Evolutionary conservation across 352 stramenopile genomes (phyloP), one percentile per base, ranked within the genome.

Genomic region (Phytophthora lateralis): DNA sequence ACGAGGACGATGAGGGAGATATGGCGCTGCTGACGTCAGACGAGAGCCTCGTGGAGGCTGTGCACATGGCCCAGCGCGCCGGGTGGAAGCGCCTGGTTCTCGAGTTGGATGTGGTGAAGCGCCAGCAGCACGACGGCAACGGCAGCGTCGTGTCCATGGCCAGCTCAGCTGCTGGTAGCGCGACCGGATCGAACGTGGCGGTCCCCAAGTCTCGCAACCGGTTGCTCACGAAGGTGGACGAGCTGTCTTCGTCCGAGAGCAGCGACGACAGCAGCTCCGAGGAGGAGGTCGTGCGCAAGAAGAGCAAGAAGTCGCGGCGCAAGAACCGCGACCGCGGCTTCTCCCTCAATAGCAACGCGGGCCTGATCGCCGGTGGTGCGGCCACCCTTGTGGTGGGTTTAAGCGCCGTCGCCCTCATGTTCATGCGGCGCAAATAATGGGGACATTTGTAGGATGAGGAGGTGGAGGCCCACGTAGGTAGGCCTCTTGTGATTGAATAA

Each of bases 1-100:
- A 95, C 58, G 84, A 95, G 59, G 88, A 96, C 56, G 88, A 96
- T 44, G 88, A 96, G 57, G 88, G 88, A 12, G 88, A 96, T 61
- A 52, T 94, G 32, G 85, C 85, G 11, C 73, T 96, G 44, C 71
- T 96, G 39, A 94, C 83, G 37, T 89, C 85, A 6, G 85, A 96
- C 60, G 84, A 93, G 58, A 95, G 86, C 61, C 66, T 96, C 42
- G 61, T 93, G 14, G 88, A 96, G 48, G 88, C 88, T 29, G 88
- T 96, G 49, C 64, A 84, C 45, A 95, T 95, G 88, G 88, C 88
- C 47, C 90, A 90, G 53, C 82, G 85, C 18, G 80, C 76, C 4
- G 86, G 88, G 27, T 95, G 86, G 88, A 95, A 95, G 63, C 82
- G 83, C 20, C 83, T 96, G 44, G 70, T 93, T 37, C 56, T 95